A percentile compares a stretch with the other conserved stretches of the same genome.
Conservation (phyloP, 192 early-diverging fungal species). For the Gamsiella multidivaricata region DNA sequence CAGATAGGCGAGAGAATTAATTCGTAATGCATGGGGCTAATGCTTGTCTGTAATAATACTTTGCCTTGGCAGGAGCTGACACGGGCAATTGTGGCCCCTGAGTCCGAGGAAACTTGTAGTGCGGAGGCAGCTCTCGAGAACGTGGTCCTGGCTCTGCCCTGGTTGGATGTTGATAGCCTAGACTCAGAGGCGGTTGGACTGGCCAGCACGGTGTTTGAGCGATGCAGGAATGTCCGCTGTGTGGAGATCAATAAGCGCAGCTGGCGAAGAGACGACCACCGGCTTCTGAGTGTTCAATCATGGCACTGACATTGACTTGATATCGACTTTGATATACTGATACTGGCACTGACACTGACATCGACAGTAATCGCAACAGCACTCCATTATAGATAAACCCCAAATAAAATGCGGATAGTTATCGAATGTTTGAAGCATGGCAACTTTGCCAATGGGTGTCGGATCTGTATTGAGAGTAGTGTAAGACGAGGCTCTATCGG, state of each 20-base stretch:
- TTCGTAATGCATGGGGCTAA: neutral
- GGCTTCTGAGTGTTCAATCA: too few relatives aligned
- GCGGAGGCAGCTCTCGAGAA: slow-evolving; percentile 15
- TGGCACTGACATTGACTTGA: too few relatives aligned
- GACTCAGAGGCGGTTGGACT: neutral
- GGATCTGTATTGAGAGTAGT: too few relatives aligned
- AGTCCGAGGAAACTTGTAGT: neutral
- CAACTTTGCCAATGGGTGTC: too few relatives aligned
- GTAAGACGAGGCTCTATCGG: too few relatives aligned
- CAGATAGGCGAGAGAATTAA: too few relatives aligned
- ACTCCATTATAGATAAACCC: too few relatives aligned
- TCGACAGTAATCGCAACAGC: too few relatives aligned
- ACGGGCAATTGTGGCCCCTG: neutral
- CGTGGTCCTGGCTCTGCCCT: slow-evolving; percentile 2
- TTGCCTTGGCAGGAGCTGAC: neutral
- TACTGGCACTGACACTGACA: too few relatives aligned
- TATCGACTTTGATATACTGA: too few relatives aligned
- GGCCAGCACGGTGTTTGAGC: neutral
- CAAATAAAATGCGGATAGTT: too few relatives aligned
- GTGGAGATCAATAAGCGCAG: slow-evolving; percentile 21
- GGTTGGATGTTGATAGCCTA: slow-evolving; percentile 8
- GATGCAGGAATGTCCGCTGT: neutral
- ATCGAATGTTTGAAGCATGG: too few relatives aligned
- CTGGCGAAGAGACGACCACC: slow-evolving; percentile 8
- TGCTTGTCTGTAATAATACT: neutral